Evolutionary conservation across 768 basidiomycete species (phyloP).

Genomic region (Mycena pura): DNA sequence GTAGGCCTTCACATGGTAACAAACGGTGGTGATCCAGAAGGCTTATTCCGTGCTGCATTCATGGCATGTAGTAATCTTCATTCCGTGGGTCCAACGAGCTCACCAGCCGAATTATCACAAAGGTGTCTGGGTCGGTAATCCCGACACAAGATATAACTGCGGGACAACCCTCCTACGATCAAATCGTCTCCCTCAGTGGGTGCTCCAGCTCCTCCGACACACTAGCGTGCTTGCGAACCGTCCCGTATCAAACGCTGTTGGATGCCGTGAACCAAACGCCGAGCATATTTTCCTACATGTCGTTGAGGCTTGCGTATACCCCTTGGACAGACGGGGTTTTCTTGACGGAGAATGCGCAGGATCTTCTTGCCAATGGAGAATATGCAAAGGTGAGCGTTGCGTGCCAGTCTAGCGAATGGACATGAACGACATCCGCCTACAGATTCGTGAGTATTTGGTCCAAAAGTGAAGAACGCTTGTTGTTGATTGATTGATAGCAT

Average conservation of each 20-base stretch:
- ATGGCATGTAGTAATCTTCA: slow-evolving; percentile 35
- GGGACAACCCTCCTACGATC: neutral
- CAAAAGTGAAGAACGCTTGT: neutral
- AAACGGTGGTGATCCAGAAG: slow-evolving; percentile 50
- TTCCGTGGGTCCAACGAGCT: neutral
- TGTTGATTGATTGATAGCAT: neutral
- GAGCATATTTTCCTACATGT: neutral
- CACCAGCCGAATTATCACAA: neutral
- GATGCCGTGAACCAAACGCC: neutral
- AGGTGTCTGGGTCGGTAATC: neutral
- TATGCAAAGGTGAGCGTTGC: neutral
- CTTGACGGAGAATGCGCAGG: neutral
- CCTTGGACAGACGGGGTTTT: neutral
- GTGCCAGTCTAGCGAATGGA: neutral
- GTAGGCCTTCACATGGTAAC: slow-evolving; percentile 56
- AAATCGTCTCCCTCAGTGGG: neutral
- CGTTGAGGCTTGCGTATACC: neutral
- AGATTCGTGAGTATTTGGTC: neutral
- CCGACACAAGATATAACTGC: neutral
- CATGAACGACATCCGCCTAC: neutral
- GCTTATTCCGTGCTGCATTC: slow-evolving; percentile 56
- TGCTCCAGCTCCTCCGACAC: neutral
- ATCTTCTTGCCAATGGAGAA: neutral
- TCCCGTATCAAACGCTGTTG: neutral
- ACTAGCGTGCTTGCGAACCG: neutral